These are phyloP conservation scores for Spinacia oleracea DNA, from an alignment of 179 eudicot genomes.

Conservation along the genomic window DNA sequence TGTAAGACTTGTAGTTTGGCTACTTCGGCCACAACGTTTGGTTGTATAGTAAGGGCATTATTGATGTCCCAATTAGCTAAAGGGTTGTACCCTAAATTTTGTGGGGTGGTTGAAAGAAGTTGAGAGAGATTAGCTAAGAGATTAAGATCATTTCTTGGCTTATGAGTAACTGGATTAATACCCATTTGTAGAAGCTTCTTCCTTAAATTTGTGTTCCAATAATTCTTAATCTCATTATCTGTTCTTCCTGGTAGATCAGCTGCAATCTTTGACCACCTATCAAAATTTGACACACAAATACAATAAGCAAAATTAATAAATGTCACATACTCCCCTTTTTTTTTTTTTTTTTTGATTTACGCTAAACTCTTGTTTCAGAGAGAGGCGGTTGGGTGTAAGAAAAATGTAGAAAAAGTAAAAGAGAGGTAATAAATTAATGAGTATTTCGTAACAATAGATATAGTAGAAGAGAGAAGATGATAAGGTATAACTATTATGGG, in stretches of 20 bases:
- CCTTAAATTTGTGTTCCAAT: slow-evolving; percentile 60
- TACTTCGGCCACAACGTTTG: slow-evolving; percentile 43
- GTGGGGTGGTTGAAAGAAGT: slow-evolving; percentile 38
- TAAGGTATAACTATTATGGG: no score
- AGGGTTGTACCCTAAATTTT: slow-evolving; percentile 38
- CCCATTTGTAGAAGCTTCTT: slow-evolving; percentile 68
- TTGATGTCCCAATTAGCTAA: slow-evolving; percentile 32
- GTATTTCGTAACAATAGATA: no score
- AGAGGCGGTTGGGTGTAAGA: no score
- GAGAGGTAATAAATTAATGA: no score
- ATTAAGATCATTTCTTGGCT: slow-evolving; percentile 58
- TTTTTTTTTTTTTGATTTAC: no score
- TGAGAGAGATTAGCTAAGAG: slow-evolving; percentile 54
- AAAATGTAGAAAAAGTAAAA: no score
- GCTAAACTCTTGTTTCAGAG: no score
- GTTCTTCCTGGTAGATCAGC: slow-evolving; percentile 64
- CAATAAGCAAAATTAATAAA: neutral
- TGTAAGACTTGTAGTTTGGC: slow-evolving; percentile 61
- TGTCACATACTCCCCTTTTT: no score
- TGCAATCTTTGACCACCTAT: slow-evolving; percentile 75
- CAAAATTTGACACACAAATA: neutral
- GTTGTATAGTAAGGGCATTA: slow-evolving; percentile 41
- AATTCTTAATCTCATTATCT: slow-evolving; percentile 65
- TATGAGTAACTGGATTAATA: slow-evolving; percentile 67
- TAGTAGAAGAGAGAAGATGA: no score